Conservation (phyloP, 2,329 filamentous ascomycete species). For the Hansfordia pulvinata region DNA sequence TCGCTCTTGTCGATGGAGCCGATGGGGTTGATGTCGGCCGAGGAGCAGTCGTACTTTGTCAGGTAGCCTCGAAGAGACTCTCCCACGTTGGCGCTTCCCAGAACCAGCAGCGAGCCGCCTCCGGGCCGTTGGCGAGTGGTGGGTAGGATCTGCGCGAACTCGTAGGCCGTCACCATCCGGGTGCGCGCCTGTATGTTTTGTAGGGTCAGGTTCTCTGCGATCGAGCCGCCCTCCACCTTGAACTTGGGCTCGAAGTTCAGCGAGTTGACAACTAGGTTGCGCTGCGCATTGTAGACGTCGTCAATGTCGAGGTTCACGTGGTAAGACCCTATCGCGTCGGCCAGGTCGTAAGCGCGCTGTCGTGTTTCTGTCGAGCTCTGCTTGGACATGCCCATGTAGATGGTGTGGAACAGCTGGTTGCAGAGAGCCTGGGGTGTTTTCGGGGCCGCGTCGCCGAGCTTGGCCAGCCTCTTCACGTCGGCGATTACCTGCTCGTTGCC, state of each 20-base stretch:
- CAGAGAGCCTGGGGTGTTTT: constrained; percentile 43
- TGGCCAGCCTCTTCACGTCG: constrained; percentile 22
- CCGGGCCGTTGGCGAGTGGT: constrained; percentile 40
- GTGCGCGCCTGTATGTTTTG: constrained; percentile 54
- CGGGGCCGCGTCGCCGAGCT: constrained; percentile 24
- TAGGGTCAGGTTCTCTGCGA: constrained; percentile 48
- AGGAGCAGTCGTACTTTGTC: constrained; percentile 28
- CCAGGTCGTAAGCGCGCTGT: constrained; percentile 47
- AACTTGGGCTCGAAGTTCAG: constrained; percentile 40
- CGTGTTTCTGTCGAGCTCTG: constrained; percentile 55
- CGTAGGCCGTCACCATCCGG: constrained; percentile 51
- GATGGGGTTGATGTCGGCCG: constrained; percentile 46
- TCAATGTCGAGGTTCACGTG: constrained; percentile 68
- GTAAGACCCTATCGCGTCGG: constrained; percentile 51
- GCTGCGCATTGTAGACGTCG: constrained; percentile 44
- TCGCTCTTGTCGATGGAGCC: constrained; percentile 51
- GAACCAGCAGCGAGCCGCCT: constrained; percentile 47
- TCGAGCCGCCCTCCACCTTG: constrained; percentile 50
- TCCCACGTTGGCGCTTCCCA: constrained; percentile 54
- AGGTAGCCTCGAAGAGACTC: constrained; percentile 30
- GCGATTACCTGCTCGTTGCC: constrained; percentile 23
- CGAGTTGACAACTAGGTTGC: constrained; percentile 41
- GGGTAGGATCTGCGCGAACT: constrained; percentile 50
- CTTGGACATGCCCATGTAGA: constrained; percentile 59
- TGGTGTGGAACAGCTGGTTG: constrained; percentile 35